phyloP scores from a whole-genome alignment of 306 rosid species.

The Trifolium repens region DNA sequence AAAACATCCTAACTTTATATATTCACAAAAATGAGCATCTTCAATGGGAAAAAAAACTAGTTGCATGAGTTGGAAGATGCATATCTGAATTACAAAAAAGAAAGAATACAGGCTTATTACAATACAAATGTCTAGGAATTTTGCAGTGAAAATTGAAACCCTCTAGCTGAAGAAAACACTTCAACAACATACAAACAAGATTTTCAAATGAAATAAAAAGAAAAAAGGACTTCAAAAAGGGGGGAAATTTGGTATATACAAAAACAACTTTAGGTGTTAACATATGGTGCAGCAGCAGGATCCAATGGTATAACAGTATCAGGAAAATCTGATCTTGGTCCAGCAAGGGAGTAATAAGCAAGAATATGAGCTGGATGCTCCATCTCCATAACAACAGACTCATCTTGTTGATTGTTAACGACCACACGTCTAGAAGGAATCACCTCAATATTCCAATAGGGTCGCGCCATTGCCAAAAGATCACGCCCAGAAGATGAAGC shows the following conservation, averaged over 20 bases:
- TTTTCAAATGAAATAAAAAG: constrained; percentile 23
- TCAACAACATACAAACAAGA: constrained; percentile 56
- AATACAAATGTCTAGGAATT: constrained; percentile 56
- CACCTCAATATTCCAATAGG: constrained; percentile 88
- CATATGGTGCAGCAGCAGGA: constrained; percentile 44
- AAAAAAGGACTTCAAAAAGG: constrained; percentile 6
- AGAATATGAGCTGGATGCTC: constrained; percentile 93
- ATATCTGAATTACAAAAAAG: constrained; percentile 52
- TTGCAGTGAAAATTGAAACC: constrained; percentile 50
- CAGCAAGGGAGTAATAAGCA: constrained; percentile 97
- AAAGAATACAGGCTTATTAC: constrained; percentile 66
- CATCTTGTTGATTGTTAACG: constrained; percentile 34
- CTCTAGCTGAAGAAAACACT: constrained; percentile 43
- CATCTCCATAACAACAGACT: constrained; percentile 41
- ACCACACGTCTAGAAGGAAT: constrained; percentile 67
- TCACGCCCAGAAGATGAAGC: constrained; percentile 65
- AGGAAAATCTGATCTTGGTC: constrained; percentile 87
- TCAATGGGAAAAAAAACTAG: constrained; percentile 36
- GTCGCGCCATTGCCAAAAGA: constrained; percentile 83
- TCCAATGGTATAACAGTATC: constrained; percentile 69
- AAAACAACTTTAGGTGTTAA: constrained; percentile 49
- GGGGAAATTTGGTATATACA: constrained; percentile 43
- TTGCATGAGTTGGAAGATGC: constrained; percentile 44
- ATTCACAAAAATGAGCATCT: constrained; percentile 53
- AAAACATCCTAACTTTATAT: constrained; percentile 41